These are phyloP conservation scores for Ceratopteris richardii DNA, from an alignment of 75 land plant genomes.

Conservation along the genomic window DNA sequence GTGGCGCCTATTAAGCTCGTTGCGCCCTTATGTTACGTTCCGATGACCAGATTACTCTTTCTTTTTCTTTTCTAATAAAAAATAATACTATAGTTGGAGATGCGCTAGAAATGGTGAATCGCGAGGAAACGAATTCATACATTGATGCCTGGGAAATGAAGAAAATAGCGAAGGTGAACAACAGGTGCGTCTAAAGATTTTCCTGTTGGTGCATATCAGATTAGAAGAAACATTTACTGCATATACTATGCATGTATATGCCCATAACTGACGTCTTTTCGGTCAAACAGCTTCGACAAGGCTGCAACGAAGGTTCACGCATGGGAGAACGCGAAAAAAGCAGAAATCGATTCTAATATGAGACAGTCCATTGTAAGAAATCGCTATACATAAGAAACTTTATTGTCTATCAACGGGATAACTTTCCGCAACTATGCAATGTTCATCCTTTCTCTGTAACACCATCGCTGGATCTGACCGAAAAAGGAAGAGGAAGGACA, in stretches of 20 bases:
- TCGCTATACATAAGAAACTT: too few relatives aligned
- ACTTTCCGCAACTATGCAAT: too few relatives aligned
- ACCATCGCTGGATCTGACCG: too few relatives aligned
- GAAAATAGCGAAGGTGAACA: slow-evolving; percentile 54
- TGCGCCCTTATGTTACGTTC: too few relatives aligned
- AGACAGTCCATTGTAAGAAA: slow-evolving; percentile 55
- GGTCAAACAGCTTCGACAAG: slow-evolving; percentile 62
- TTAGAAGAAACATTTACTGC: too few relatives aligned
- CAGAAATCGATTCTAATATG: slow-evolving; percentile 57
- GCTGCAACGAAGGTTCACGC: slow-evolving; percentile 43
- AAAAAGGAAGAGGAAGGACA: too few relatives aligned
- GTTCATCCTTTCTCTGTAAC: too few relatives aligned
- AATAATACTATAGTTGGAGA: too few relatives aligned
- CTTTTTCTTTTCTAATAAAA: too few relatives aligned
- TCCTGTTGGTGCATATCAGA: too few relatives aligned
- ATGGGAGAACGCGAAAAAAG: slow-evolving; percentile 74
- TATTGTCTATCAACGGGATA: too few relatives aligned
- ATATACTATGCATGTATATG: neutral
- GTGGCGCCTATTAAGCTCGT: too few relatives aligned
- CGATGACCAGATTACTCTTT: neutral
- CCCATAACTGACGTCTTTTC: neutral
- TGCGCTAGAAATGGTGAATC: slow-evolving; percentile 47
- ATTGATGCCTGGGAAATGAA: slow-evolving; percentile 81
- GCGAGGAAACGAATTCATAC: slow-evolving; percentile 49
- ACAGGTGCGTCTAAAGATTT: slow-evolving; percentile 42